Evolutionary conservation across 768 basidiomycete genomes (phyloP).

Genomic region (Amanita fuliginea): DNA sequence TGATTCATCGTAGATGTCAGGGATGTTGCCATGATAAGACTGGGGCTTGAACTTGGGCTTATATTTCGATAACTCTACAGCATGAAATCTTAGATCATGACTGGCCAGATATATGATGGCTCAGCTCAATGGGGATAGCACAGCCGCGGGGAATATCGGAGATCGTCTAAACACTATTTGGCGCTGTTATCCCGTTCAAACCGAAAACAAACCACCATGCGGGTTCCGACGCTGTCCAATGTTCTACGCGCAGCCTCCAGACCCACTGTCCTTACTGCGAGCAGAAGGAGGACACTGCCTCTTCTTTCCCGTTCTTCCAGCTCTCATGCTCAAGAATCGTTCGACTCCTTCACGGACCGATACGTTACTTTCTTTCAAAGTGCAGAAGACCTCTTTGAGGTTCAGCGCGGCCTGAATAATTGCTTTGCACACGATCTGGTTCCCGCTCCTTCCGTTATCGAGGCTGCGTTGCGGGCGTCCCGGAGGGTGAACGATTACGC

Average conservation of each 20-base stretch:
- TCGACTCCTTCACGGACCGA: constrained; percentile 89
- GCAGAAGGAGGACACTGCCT: constrained; percentile 29
- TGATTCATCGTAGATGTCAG: too few relatives aligned
- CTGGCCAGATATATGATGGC: too few relatives aligned
- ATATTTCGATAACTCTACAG: too few relatives aligned
- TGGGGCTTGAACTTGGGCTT: too few relatives aligned
- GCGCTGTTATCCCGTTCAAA: too few relatives aligned
- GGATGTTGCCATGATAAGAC: too few relatives aligned
- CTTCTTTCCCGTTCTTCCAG: constrained; percentile 34
- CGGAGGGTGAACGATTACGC: constrained; percentile 94
- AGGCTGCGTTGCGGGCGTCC: constrained; percentile 79
- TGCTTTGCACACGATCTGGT: constrained; percentile 99
- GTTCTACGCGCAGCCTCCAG: constrained; percentile 50
- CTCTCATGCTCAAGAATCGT: constrained; percentile 80
- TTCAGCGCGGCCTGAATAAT: constrained; percentile 98
- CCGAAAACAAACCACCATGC: too few relatives aligned
- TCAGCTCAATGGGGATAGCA: too few relatives aligned
- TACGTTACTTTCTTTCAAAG: constrained; percentile 90
- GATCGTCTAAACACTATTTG: too few relatives aligned
- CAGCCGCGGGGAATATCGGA: too few relatives aligned
- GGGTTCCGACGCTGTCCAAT: constrained; percentile 40
- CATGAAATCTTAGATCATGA: too few relatives aligned
- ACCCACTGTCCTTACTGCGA: constrained; percentile 27
- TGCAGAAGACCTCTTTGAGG: constrained; percentile 94
- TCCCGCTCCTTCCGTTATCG: constrained; percentile 71